Percentiles rank a stretch among this genome's conserved stretches.
Evolutionary conservation across 2,329 filamentous ascomycete genomes (phyloP).

Genomic region (Epichloe coenophiala): DNA sequence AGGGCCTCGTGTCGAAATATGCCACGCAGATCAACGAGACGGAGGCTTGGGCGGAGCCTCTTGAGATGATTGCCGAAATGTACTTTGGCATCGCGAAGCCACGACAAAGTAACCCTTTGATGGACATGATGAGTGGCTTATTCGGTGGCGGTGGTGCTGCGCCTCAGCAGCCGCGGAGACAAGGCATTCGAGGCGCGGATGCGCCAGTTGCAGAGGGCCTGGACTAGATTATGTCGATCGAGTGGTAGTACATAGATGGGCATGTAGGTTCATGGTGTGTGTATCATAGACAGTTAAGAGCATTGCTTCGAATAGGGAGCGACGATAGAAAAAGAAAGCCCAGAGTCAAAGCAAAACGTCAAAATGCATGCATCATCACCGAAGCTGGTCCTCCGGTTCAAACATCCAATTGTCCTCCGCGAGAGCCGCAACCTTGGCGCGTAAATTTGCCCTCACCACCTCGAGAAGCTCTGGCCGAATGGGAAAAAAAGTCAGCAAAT

Average conservation of each 20-base stretch:
- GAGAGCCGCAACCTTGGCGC: constrained; percentile 57
- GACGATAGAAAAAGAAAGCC: background rate
- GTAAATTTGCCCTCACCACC: constrained; percentile 54
- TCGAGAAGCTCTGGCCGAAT: constrained; percentile 50
- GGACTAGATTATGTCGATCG: constrained; percentile 28
- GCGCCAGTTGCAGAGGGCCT: constrained; percentile 44
- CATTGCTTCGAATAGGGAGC: no score
- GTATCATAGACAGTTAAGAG: background rate
- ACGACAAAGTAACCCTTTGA: constrained; percentile 76
- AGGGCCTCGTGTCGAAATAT: constrained; percentile 73
- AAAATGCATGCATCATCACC: constrained; percentile 14
- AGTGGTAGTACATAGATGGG: constrained; percentile 1
- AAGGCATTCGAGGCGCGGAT: constrained; percentile 30
- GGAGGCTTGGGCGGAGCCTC: constrained; percentile 63
- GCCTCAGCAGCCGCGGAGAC: constrained; percentile 24
- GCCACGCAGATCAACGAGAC: constrained; percentile 63
- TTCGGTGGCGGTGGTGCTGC: constrained; percentile 60
- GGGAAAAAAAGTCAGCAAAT: background rate
- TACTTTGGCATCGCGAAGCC: constrained; percentile 90
- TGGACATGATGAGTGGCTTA: constrained; percentile 97
- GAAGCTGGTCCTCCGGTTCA: constrained; percentile 48
- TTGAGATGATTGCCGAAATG: constrained; percentile 86
- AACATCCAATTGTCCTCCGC: constrained; percentile 89
- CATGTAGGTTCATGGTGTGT: background rate
- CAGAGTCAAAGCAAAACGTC: background rate